phyloP scores from a whole-genome alignment of 768 basidiomycete species.

The Russula compacta region DNA sequence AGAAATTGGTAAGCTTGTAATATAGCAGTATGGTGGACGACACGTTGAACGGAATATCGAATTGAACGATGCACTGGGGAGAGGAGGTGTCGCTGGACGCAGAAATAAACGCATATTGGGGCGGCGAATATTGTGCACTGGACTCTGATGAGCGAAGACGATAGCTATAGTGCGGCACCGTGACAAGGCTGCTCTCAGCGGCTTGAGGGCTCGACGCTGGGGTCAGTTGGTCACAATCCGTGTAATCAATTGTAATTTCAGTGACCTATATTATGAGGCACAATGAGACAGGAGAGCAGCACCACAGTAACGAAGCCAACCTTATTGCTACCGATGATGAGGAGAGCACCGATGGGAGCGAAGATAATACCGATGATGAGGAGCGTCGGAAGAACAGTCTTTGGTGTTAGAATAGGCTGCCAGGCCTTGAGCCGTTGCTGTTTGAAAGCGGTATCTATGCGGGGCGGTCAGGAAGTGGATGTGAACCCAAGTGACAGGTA shows the following conservation, averaged over 20 bases:
- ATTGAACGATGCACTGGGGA: constrained; percentile 68
- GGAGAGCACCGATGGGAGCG: constrained; percentile 89
- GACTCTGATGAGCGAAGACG: constrained; percentile 54
- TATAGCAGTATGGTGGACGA: constrained; percentile 76
- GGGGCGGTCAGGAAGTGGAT: constrained; percentile 19
- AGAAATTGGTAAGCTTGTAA: constrained; percentile 95
- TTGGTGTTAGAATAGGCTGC: constrained; percentile 98
- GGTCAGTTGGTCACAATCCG: constrained; percentile 68
- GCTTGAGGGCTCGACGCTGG: constrained; percentile 34
- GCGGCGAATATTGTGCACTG: constrained; percentile 37
- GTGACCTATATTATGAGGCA: constrained; percentile 49
- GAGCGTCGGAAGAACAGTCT: constrained; percentile 92
- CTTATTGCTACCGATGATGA: constrained; percentile 81
- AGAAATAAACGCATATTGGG: constrained; percentile 67
- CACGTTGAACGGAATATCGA: constrained; percentile 74
- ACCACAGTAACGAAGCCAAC: constrained; percentile 28
- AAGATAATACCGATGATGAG: constrained; percentile 94
- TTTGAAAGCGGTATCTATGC: constrained; percentile 92
- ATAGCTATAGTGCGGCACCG: constrained; percentile 59
- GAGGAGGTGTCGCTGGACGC: constrained; percentile 33
- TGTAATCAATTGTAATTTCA: constrained; percentile 93
- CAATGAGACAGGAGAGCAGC: not conserved
- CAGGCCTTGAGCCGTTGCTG: constrained; percentile 99
- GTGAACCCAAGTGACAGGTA: constrained; percentile 19
- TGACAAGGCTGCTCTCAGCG: constrained; percentile 34